Evolutionary conservation across 2,329 filamentous ascomycete species (phyloP).

Genomic region (Microsporum ferrugineum): DNA sequence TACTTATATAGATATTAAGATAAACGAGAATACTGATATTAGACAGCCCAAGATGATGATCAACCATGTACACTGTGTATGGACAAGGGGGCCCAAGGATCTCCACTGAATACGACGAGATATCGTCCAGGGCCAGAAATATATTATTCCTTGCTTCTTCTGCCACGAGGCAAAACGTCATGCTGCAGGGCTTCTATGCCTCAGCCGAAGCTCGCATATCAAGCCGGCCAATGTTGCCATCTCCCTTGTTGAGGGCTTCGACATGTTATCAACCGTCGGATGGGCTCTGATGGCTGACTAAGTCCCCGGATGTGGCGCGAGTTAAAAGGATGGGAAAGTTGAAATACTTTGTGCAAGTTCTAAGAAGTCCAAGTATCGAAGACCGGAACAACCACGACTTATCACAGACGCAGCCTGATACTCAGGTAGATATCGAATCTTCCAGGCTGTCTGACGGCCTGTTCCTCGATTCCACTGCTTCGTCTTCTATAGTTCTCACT

Average conservation of each 20-base stretch:
- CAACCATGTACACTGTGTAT: not conserved
- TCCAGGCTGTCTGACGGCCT: too few relatives aligned
- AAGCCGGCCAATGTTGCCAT: not conserved
- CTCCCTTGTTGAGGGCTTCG: not conserved
- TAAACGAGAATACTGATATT: not conserved
- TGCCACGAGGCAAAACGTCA: not conserved
- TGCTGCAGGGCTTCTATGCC: not conserved
- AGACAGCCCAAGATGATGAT: not conserved
- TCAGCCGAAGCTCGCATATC: not conserved
- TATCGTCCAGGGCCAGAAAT: not conserved
- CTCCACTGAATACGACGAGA: not conserved
- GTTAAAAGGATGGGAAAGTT: too few relatives aligned
- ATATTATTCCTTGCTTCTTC: not conserved
- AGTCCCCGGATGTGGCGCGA: too few relatives aligned
- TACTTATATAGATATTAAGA: not conserved
- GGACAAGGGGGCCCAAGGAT: not conserved
- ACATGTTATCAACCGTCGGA: too few relatives aligned
- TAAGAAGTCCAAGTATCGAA: too few relatives aligned
- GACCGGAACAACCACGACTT: too few relatives aligned
- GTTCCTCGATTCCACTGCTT: too few relatives aligned
- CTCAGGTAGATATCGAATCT: too few relatives aligned
- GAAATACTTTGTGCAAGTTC: too few relatives aligned
- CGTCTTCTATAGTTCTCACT: too few relatives aligned
- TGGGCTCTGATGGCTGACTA: too few relatives aligned
- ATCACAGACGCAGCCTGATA: too few relatives aligned